These are phyloP conservation scores for Colletotrichum tropicale DNA, from an alignment of 2,329 filamentous ascomycete genomes.

Conservation along the genomic window DNA sequence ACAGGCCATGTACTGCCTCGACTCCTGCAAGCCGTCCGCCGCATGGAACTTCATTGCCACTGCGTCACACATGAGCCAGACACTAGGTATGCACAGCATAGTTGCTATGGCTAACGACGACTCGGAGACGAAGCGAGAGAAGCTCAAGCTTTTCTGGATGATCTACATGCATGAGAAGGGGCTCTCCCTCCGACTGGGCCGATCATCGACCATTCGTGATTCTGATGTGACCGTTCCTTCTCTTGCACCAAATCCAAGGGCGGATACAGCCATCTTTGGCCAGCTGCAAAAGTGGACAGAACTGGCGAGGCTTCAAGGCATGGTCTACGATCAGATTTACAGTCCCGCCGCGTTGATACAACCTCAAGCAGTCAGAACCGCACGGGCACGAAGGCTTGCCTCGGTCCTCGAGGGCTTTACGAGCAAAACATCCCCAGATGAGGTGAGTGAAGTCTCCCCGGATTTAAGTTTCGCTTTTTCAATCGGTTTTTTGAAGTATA, in stretches of 20 bases:
- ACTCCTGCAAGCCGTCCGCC: constrained; percentile 22
- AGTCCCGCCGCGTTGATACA: constrained; percentile 26
- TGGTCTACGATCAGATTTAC: constrained; percentile 31
- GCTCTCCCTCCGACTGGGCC: constrained; percentile 27
- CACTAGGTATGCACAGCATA: constrained; percentile 24
- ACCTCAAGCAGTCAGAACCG: constrained; percentile 19
- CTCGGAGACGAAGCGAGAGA: constrained; percentile 2
- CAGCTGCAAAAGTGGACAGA: constrained; percentile 20
- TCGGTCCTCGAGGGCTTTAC: background rate
- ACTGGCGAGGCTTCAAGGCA: constrained; percentile 23
- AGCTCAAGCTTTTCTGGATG: constrained; percentile 27
- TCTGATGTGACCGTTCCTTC: constrained; percentile 26
- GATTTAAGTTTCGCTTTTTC: too few relatives aligned
- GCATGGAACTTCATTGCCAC: constrained; percentile 26
- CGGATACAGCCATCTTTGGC: background rate
- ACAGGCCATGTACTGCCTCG: constrained; percentile 22
- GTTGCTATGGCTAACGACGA: constrained; percentile 4
- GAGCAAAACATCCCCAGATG: background rate
- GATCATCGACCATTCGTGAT: constrained; percentile 28
- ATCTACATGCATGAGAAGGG: constrained; percentile 28
- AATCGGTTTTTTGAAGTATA: too few relatives aligned
- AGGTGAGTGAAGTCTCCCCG: too few relatives aligned
- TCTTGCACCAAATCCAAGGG: background rate
- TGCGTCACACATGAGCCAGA: constrained; percentile 23
- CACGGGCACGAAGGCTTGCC: constrained; percentile 10